phyloP scores from a whole-genome alignment of 2,329 filamentous ascomycete species.

The Colletotrichum lentis region DNA sequence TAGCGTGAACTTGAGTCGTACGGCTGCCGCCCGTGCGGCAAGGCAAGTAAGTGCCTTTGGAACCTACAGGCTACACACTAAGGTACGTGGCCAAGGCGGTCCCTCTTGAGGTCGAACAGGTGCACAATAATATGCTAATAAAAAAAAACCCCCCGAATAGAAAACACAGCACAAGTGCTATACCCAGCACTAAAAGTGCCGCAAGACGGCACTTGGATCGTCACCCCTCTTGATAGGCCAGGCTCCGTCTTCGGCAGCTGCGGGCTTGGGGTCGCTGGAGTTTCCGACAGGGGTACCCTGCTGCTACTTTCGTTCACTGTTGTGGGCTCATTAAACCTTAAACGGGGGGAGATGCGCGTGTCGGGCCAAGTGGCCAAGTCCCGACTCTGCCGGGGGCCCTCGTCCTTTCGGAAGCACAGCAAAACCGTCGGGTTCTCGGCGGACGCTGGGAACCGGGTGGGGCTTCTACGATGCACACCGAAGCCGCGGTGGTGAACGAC shows the following conservation, averaged over 20 bases:
- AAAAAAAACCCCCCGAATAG: too few relatives aligned
- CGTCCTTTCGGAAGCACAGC: background rate
- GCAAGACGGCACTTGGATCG: background rate
- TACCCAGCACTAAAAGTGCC: too few relatives aligned
- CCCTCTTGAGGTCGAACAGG: too few relatives aligned
- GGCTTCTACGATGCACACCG: background rate
- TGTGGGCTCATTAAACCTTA: conserved; percentile 37
- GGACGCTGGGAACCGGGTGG: background rate
- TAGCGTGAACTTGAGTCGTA: conserved; percentile 16
- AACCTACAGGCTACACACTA: too few relatives aligned
- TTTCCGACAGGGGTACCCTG: conserved; percentile 4
- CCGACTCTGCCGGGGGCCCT: background rate
- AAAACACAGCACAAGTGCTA: too few relatives aligned
- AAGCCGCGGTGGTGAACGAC: background rate
- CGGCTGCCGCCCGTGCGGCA: background rate
- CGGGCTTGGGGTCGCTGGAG: conserved; percentile 16
- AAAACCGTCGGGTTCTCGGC: background rate
- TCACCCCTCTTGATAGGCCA: background rate
- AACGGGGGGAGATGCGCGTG: background rate
- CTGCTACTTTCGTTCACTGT: background rate
- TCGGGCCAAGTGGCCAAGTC: background rate
- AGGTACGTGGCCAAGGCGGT: too few relatives aligned
- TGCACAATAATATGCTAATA: too few relatives aligned
- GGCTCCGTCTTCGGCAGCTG: conserved; percentile 22
- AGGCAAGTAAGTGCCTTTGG: background rate